Evolutionary conservation across 1,284 basidiomycete genomes (phyloP).

Genomic region (Fomitopsis schrenkii): DNA sequence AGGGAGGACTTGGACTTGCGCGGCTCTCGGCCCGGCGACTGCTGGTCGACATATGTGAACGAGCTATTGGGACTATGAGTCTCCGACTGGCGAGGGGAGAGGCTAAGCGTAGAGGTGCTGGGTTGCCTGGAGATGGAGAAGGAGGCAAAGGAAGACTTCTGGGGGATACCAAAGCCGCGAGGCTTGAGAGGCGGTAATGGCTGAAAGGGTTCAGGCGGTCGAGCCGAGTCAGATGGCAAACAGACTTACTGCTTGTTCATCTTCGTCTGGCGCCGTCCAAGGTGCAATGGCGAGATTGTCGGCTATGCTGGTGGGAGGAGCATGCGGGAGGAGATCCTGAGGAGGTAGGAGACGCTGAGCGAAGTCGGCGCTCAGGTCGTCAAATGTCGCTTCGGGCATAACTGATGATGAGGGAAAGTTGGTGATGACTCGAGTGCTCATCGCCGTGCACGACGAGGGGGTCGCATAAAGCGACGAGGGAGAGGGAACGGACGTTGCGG

Average conservation of each 20-base stretch:
- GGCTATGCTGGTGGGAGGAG: slow-evolving; percentile 11
- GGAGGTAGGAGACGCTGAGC: slow-evolving; percentile 14
- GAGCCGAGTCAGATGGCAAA: background rate
- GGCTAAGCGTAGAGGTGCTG: slow-evolving; percentile 19
- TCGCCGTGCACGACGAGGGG: background rate
- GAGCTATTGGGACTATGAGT: slow-evolving; percentile 16
- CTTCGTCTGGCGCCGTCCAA: slow-evolving; percentile 12
- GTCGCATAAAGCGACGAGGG: background rate
- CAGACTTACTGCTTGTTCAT: slow-evolving; percentile 5
- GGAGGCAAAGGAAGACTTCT: slow-evolving; percentile 21
- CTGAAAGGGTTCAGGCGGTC: no score
- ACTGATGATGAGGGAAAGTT: background rate
- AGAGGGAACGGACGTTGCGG: background rate
- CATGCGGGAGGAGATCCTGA: slow-evolving; percentile 15
- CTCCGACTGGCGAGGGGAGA: slow-evolving; percentile 19
- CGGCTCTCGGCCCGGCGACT: slow-evolving; percentile 11
- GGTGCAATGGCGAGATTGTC: slow-evolving; percentile 17
- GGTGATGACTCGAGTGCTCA: background rate
- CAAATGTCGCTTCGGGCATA: background rate
- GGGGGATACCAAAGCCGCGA: slow-evolving; percentile 22
- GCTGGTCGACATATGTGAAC: slow-evolving; percentile 9
- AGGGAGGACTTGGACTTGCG: slow-evolving; percentile 18
- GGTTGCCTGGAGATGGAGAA: slow-evolving; percentile 20
- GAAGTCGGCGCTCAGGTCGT: slow-evolving; percentile 6
- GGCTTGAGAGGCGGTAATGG: slow-evolving; percentile 11